Percentiles rank a stretch among this genome's conserved stretches.
Evolutionary conservation across 176 grass and related monocot genomes (phyloP).

Genomic region (Tillandsia fasciculata): DNA sequence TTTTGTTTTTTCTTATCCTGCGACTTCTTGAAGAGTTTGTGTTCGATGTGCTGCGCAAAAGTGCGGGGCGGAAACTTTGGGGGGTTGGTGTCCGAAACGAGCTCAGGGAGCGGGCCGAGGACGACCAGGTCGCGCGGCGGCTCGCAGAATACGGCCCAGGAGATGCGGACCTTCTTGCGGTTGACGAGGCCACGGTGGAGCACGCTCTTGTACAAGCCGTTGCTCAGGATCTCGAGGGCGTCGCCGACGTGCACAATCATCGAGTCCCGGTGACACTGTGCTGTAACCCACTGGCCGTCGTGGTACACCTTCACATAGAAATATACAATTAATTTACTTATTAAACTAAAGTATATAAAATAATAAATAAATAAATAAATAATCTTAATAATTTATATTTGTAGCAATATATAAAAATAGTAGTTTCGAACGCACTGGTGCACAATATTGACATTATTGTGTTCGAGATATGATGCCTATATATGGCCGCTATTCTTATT

Average conservation of each 20-base stretch:
- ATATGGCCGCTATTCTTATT: too few species aligned
- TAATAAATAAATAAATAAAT: too few species aligned
- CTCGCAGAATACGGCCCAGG: constrained; percentile 92
- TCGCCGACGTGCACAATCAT: constrained; percentile 84
- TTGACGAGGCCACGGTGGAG: constrained; percentile 90
- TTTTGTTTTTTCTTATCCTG: background rate
- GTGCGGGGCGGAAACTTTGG: constrained; percentile 64
- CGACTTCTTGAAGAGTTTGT: constrained; percentile 76
- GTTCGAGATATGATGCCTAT: too few species aligned
- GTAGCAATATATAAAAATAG: too few species aligned
- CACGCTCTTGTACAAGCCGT: constrained; percentile 73
- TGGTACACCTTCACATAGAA: constrained; percentile 33
- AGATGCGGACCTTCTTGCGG: constrained; percentile 60
- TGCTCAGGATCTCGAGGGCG: constrained; percentile 83
- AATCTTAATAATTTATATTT: too few species aligned
- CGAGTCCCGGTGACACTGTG: constrained; percentile 40
- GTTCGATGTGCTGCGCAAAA: constrained; percentile 59
- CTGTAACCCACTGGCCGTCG: constrained; percentile 51
- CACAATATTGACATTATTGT: too few species aligned
- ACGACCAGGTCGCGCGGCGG: constrained; percentile 51
- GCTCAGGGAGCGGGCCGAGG: constrained; percentile 51
- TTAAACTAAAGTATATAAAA: background rate
- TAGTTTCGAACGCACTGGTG: too few species aligned
- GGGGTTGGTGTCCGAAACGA: constrained; percentile 8
- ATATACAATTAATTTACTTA: background rate